Evolutionary conservation across 305 asterid genomes (phyloP), one percentile per base, ranked within the genome.

Genomic region (Fraxinus xanthoxyloides): DNA sequence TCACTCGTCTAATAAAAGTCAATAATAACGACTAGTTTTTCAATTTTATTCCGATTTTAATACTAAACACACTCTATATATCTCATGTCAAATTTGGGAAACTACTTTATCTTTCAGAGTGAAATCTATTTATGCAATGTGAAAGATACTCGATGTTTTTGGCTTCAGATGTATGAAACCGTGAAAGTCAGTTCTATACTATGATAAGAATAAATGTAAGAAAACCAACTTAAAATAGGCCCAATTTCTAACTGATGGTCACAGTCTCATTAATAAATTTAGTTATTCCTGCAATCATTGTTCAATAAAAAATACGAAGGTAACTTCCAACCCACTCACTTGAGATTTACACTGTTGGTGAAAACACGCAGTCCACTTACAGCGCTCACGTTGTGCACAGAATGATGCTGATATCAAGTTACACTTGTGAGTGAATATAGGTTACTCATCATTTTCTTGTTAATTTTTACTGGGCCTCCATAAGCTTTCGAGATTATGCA

Each of bases 391-490:
- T 54, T 54, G 63, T n/a, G 24, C 63, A 54, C 63, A 54, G 63
- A 54, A 54, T n/a, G 63, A 54, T n/a, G 10, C 63, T n/a, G 63
- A 54, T 17, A 17, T 51, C 63, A 15, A n/a, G 2, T 54, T 54
- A n/a, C 63, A 54, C 23, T 54, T 5, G 23, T n/a, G 24, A 54
- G 63, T 54, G 24, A 54, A 54, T 51, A 51, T 54, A n/a, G 63
- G 24, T 9, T 24, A 5, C 63, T n/a, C 63, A n/a, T 54, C 23
- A n/a, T n/a, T 54, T 54, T n/a, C 24, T 8, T n/a, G 9, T 54
- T n/a, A 54, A 92, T 17, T 6, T 54, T 54, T n/a, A 54, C 65
- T n/a, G 65, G 65, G 65, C 24, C 24, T n/a, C 21, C 10, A 0
- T 54, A 54, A 54, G 65, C 65, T 54, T n/a, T n/a, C n/a, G 65